A percentile compares a stretch with the other conserved stretches of the same genome.
These are phyloP conservation scores for Emergomyces orientalis DNA, from an alignment of 2,329 filamentous ascomycete species.

Conservation along the genomic window DNA sequence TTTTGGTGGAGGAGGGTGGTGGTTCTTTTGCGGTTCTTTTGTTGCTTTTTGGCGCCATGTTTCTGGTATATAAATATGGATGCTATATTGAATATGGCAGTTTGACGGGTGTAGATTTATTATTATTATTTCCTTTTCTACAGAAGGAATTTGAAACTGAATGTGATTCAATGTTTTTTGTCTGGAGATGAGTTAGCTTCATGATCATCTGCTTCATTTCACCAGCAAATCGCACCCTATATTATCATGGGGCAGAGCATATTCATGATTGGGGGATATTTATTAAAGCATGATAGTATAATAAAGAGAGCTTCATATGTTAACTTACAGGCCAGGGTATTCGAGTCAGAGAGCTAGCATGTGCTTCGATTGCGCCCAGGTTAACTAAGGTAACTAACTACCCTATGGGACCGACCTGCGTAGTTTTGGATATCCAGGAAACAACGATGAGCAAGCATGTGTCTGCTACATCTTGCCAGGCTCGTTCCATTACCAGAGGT, in stretches of 20 bases:
- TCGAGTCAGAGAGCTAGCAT: background rate
- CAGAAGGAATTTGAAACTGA: background rate
- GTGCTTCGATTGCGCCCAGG: too few relatives aligned
- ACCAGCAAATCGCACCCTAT: background rate
- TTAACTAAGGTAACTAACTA: too few relatives aligned
- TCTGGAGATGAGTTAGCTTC: background rate
- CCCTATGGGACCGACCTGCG: too few relatives aligned
- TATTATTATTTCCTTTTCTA: background rate
- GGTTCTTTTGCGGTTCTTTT: constrained; percentile 7
- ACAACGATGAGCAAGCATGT: too few relatives aligned
- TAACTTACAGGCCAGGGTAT: too few relatives aligned
- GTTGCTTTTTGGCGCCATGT: constrained; percentile 7
- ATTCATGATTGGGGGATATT: background rate
- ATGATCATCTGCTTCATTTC: background rate
- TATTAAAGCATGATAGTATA: background rate
- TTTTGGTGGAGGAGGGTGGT: background rate
- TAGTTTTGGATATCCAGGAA: too few relatives aligned
- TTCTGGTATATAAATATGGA: background rate
- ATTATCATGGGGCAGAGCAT: background rate
- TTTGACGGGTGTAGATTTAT: background rate
- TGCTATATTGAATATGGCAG: background rate
- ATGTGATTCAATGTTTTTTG: background rate
- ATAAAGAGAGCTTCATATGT: too few relatives aligned
- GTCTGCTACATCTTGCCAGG: too few relatives aligned
- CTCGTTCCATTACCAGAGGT: too few relatives aligned